A percentile compares a stretch with the other conserved stretches of the same genome.
These are phyloP conservation scores for Arthrocladium fulminans DNA, from an alignment of 2,329 filamentous ascomycete species.

Conservation along the genomic window DNA sequence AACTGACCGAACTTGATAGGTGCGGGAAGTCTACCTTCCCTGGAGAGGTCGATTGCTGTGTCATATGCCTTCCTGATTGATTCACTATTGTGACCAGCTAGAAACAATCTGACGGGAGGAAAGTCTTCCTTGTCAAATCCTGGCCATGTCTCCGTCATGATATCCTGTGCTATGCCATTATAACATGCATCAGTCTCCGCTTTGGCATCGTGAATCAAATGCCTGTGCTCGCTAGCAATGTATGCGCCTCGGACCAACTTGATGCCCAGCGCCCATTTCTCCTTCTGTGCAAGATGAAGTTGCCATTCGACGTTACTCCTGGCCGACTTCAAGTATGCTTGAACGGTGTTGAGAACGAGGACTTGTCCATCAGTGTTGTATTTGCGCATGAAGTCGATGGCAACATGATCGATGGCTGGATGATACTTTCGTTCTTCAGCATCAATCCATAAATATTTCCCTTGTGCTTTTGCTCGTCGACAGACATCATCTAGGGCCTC, in stretches of 20 bases:
- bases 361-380: constrained; percentile 61
- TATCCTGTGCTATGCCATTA: constrained; percentile 58
- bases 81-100: constrained; percentile 73
- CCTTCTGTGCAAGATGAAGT: constrained; percentile 48
- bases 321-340: constrained; percentile 62
- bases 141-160: constrained; percentile 53
- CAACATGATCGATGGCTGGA: constrained; percentile 45
- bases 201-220: constrained; percentile 64
- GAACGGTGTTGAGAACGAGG: constrained; percentile 72
- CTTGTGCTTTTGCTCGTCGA: constrained; percentile 33
- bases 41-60: constrained; percentile 37
- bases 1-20: constrained; percentile 48
- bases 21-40: constrained; percentile 32
- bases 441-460: constrained; percentile 43
- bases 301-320: constrained; percentile 51
- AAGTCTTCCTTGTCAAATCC: constrained; percentile 33
- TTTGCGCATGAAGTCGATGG: constrained; percentile 56
- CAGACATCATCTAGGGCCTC: constrained; percentile 38
- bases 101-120: constrained; percentile 56
- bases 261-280: constrained; percentile 59
- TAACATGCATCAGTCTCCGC: constrained; percentile 62
- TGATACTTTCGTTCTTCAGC: constrained; percentile 47
- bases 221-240: constrained; percentile 58
- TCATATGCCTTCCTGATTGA: constrained; percentile 52
- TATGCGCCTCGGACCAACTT: constrained; percentile 72